phyloP scores from a whole-genome alignment of 78 protist genomes.

The Pigoraptor vietnamica region DNA sequence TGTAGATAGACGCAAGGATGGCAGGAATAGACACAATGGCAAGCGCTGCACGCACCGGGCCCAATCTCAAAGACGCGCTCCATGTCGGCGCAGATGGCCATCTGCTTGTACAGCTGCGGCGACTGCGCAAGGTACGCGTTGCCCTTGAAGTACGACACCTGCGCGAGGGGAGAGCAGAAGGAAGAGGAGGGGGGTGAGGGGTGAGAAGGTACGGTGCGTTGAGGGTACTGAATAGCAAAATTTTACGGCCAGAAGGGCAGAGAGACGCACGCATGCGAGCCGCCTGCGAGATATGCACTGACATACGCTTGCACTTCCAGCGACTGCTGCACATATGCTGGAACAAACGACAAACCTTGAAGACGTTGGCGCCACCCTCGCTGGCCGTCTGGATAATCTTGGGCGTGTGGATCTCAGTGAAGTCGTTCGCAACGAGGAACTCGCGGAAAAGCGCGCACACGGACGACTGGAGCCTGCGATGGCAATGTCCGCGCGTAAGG shows the following conservation, averaged over 20 bases:
- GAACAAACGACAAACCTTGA: constrained; percentile 34
- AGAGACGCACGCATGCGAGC: too few species aligned
- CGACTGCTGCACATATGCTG: too few species aligned
- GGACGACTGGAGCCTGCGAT: constrained; percentile 20
- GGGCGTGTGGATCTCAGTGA: constrained; percentile 97
- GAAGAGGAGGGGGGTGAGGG: too few species aligned
- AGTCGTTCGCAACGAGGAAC: constrained; percentile 41
- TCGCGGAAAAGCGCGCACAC: constrained; percentile 43
- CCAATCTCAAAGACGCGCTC: constrained; percentile 97
- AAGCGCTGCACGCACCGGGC: constrained; percentile 61
- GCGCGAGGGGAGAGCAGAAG: too few species aligned
- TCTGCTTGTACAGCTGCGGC: constrained; percentile 98
- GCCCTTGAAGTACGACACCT: constrained; percentile 80
- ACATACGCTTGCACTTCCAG: too few species aligned
- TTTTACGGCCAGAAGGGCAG: too few species aligned
- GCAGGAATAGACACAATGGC: too few species aligned
- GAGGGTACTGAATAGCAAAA: too few species aligned
- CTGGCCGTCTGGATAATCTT: constrained; percentile 84
- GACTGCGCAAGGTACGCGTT: constrained; percentile 90
- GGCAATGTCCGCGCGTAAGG: neutral
- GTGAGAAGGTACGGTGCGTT: too few species aligned
- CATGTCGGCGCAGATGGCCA: constrained; percentile 94
- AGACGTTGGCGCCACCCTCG: constrained; percentile 98
- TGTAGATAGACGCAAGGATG: neutral
- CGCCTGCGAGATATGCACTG: too few species aligned